phyloP scores from a whole-genome alignment of 805 yeast species.

The Teunomyces cretensis region DNA sequence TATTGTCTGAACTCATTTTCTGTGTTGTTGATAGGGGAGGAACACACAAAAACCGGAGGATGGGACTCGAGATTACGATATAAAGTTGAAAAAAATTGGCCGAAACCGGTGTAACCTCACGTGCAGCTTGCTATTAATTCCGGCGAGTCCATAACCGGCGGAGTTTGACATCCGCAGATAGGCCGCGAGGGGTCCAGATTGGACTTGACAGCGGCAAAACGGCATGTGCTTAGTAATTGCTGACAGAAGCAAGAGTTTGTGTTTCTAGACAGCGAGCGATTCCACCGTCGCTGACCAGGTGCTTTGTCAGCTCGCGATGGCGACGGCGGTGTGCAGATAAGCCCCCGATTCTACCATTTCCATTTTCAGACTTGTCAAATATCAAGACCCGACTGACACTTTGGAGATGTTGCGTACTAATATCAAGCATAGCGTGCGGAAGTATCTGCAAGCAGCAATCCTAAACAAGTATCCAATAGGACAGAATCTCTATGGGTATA shows the following conservation, averaged over 20 bases:
- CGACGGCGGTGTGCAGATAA: neutral
- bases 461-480: slow-evolving; percentile 60
- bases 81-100: neutral
- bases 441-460: slow-evolving; percentile 1
- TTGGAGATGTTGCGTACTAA: neutral
- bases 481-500: slow-evolving; percentile 61
- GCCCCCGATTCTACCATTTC: neutral
- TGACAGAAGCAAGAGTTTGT: too few relatives aligned
- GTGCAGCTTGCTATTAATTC: neutral
- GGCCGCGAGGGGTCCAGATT: neutral
- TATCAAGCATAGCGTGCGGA: neutral
- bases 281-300: too few relatives aligned
- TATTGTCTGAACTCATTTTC: neutral
- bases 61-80: neutral
- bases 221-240: neutral
- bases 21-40: neutral
- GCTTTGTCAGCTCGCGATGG: neutral
- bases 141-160: neutral
- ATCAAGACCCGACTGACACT: neutral
- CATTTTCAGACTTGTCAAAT: neutral
- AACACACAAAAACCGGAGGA: neutral
- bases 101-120: slow-evolving; percentile 1
- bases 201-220: neutral
- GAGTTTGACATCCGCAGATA: neutral
- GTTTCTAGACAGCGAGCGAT: too few relatives aligned